These are phyloP conservation scores for Kwoniella newhampshirensis DNA, from an alignment of 768 basidiomycete genomes.

Conservation along the genomic window DNA sequence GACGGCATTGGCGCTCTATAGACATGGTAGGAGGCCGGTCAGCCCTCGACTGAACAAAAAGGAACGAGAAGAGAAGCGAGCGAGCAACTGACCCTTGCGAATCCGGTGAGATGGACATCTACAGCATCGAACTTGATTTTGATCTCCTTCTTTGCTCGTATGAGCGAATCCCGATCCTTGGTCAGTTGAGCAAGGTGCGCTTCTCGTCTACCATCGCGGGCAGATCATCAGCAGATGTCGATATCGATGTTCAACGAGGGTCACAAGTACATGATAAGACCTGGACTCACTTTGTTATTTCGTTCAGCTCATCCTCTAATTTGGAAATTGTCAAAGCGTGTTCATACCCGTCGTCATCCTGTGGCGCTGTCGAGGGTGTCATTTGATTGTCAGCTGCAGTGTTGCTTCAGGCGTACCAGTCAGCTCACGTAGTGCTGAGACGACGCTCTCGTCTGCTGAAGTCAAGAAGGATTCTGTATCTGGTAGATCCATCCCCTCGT, in stretches of 20 bases:
- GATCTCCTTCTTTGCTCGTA: slow-evolving; percentile 44
- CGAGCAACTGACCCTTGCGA: slow-evolving; percentile 31
- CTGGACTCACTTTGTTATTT: slow-evolving; percentile 33
- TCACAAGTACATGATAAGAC: too few relatives aligned
- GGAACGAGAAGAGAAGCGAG: background rate
- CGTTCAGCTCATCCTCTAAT: slow-evolving; percentile 35
- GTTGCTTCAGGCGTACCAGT: background rate
- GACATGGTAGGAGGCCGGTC: background rate
- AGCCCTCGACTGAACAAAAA: background rate
- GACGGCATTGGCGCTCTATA: slow-evolving; percentile 31
- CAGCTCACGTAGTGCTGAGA: slow-evolving; percentile 30
- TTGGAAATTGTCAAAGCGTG: slow-evolving; percentile 35
- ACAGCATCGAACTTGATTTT: slow-evolving; percentile 41
- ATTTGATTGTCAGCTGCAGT: background rate
- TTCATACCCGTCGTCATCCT: slow-evolving; percentile 33
- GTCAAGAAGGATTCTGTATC: slow-evolving; percentile 21
- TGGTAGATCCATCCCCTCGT: slow-evolving; percentile 29
- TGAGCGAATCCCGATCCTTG: slow-evolving; percentile 36
- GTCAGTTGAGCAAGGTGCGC: slow-evolving; percentile 30
- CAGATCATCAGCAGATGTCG: background rate
- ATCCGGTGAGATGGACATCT: slow-evolving; percentile 35
- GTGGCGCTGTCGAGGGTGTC: slow-evolving; percentile 12
- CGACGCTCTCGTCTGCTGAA: slow-evolving; percentile 6
- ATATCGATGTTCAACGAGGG: too few relatives aligned
- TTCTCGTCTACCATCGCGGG: slow-evolving; percentile 44